Evolutionary conservation across 371 early-diverging fungal species (phyloP).

Genomic region (Mortierella sp.): DNA sequence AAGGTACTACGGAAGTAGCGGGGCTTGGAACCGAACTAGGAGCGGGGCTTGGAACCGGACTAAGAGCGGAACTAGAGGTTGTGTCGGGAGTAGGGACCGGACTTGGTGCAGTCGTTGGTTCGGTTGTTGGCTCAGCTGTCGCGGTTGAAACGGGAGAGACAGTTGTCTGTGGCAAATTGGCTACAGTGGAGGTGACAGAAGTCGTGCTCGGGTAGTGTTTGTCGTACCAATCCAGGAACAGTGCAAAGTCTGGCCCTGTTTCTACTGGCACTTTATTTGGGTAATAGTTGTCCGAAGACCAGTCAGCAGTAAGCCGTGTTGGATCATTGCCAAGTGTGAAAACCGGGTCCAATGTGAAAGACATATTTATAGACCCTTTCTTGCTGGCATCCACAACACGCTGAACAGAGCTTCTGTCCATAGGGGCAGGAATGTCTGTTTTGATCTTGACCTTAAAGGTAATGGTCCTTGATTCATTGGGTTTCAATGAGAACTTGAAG

Average conservation of each 20-base stretch:
- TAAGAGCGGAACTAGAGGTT: background rate
- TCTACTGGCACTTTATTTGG: background rate
- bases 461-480: background rate
- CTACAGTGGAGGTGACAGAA: background rate
- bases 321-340: constrained; percentile 2
- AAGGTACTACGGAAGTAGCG: background rate
- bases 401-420: background rate
- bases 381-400: background rate
- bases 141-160: background rate
- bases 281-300: background rate
- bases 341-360: background rate
- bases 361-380: no score
- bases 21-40: background rate
- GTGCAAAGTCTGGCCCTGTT: background rate
- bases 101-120: background rate
- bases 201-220: background rate
- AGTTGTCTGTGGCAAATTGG: background rate
- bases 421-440: background rate
- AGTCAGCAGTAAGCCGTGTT: background rate
- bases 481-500: background rate
- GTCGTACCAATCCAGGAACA: background rate
- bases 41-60: background rate
- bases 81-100: background rate
- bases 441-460: constrained; percentile 11
- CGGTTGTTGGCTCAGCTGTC: background rate